Conservation (phyloP, 345 rosid genomes). For the Salix viminalis region DNA sequence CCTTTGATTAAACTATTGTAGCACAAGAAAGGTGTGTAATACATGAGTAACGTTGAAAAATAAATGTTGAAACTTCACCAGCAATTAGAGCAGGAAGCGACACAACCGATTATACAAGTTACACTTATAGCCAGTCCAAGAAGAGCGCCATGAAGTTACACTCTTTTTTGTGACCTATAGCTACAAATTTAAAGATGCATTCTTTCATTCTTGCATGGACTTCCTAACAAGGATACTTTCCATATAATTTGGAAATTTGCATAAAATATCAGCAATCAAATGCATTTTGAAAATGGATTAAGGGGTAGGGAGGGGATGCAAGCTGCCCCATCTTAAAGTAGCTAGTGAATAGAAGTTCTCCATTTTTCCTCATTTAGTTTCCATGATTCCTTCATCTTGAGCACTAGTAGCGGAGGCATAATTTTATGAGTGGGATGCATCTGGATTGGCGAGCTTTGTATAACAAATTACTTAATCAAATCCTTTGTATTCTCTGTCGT, state of each 20-base stretch:
- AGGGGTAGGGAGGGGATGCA: neutral
- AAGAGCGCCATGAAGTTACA: too few species aligned
- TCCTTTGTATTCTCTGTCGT: neutral
- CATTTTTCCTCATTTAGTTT: neutral
- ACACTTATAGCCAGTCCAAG: too few species aligned
- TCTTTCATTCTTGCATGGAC: too few species aligned
- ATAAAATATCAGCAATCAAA: neutral
- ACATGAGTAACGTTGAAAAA: too few species aligned
- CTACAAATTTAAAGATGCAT: too few species aligned
- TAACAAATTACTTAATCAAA: neutral
- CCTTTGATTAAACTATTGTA: neutral
- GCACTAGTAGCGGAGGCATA: neutral
- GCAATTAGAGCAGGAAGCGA: too few species aligned
- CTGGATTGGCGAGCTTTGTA: neutral
- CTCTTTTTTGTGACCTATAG: too few species aligned
- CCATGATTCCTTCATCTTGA: neutral
- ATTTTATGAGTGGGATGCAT: neutral
- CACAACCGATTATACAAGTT: too few species aligned
- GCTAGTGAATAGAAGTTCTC: neutral
- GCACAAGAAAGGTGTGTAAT: neutral
- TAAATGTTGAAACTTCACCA: too few species aligned
- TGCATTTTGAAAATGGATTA: too few species aligned
- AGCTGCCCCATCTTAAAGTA: neutral
- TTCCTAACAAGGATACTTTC: too few species aligned
- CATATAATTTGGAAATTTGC: too few species aligned